Evolutionary conservation across 345 rosid species (phyloP).

Genomic region (Acer saccharum): DNA sequence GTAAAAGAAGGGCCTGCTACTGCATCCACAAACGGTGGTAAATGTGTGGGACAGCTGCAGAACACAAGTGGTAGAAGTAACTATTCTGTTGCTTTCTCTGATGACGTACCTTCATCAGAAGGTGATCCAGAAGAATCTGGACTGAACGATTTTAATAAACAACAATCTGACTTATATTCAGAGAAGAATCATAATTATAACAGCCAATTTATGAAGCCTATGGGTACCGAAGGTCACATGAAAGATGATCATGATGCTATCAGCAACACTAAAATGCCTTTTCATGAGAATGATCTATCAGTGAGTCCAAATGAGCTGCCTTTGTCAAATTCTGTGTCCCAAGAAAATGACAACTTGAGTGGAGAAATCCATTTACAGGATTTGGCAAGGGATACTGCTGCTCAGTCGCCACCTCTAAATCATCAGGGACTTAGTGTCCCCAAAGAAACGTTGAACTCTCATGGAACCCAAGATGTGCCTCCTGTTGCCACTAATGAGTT

Average conservation of each 20-base stretch:
- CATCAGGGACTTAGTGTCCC: slow-evolving; percentile 29
- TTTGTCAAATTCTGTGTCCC: slow-evolving; percentile 37
- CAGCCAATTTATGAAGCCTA: slow-evolving; percentile 22
- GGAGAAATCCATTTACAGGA: slow-evolving; percentile 36
- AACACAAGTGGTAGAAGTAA: slow-evolving; percentile 25
- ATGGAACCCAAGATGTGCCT: slow-evolving; percentile 37
- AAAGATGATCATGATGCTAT: slow-evolving; percentile 30
- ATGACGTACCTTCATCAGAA: slow-evolving; percentile 36
- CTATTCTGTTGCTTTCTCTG: slow-evolving; percentile 23
- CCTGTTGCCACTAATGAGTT: slow-evolving; percentile 49
- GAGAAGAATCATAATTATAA: slow-evolving; percentile 25
- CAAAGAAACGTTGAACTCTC: slow-evolving; percentile 30
- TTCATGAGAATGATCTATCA: slow-evolving; percentile 39
- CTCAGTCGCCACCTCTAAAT: slow-evolving; percentile 25
- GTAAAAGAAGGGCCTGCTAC: slow-evolving; percentile 38
- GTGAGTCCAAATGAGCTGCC: slow-evolving; percentile 31
- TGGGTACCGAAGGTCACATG: slow-evolving; percentile 30
- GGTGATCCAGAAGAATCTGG: slow-evolving; percentile 31
- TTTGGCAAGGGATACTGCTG: slow-evolving; percentile 23
- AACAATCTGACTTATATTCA: slow-evolving; percentile 29
- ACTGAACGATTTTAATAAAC: slow-evolving; percentile 29
- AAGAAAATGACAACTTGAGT: slow-evolving; percentile 33
- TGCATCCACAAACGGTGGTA: slow-evolving; percentile 26
- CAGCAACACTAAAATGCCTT: slow-evolving; percentile 33
- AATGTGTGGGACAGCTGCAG: slow-evolving; percentile 21